Percentiles rank a stretch among this genome's conserved stretches.
These are phyloP conservation scores for Ilex aquifolium DNA, from an alignment of 257 asterid genomes.

Conservation along the genomic window DNA sequence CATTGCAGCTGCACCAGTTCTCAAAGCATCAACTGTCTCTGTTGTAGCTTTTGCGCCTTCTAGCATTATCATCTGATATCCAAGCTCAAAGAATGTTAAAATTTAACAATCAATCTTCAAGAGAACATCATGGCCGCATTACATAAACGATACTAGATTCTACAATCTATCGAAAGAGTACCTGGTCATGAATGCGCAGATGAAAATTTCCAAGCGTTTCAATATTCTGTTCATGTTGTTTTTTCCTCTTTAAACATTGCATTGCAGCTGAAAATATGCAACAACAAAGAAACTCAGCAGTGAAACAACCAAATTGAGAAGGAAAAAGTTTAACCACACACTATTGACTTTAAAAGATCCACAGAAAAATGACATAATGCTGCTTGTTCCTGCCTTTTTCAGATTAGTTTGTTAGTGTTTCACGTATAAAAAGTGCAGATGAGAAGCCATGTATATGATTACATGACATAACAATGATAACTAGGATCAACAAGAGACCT, in stretches of 20 bases:
- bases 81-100: slow-evolving; percentile 10
- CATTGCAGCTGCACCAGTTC: not conserved
- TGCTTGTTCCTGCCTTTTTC: not conserved
- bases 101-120: not conserved
- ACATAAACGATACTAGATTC: too few relatives aligned
- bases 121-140: not conserved
- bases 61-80: not conserved
- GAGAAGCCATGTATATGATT: too few relatives aligned
- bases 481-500: too few relatives aligned
- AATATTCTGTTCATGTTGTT: not conserved
- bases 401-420: not conserved
- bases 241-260: not conserved
- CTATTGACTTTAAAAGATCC: not conserved
- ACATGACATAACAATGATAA: too few relatives aligned
- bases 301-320: too few relatives aligned
- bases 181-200: not conserved
- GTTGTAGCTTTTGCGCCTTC: not conserved
- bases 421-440: too few relatives aligned
- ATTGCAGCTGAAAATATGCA: not conserved
- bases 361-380: not conserved
- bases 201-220: not conserved
- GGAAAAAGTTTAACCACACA: not conserved
- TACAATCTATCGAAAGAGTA: too few relatives aligned
- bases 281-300: too few relatives aligned
- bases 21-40: not conserved